phyloP scores from a whole-genome alignment of 306 rosid species.

The Quercus bicolor region DNA sequence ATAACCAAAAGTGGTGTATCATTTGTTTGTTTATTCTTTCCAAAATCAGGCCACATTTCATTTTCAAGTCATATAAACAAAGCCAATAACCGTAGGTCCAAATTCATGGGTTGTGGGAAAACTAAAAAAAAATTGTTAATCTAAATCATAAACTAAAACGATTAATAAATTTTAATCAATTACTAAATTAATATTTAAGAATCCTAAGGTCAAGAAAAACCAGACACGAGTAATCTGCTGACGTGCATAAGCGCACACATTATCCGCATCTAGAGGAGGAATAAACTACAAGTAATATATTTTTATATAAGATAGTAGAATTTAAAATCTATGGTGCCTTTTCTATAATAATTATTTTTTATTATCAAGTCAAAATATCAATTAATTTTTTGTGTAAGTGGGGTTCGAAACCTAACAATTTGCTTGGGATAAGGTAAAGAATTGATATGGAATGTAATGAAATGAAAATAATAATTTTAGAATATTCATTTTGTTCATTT shows the following conservation, averaged over 20 bases:
- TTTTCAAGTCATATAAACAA: background rate
- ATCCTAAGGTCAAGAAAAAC: conserved; percentile 38
- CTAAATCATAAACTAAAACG: no score
- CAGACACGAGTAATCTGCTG: conserved; percentile 24
- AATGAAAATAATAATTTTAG: no score
- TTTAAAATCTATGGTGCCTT: no score
- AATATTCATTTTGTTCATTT: no score
- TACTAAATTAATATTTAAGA: background rate
- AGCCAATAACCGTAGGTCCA: background rate
- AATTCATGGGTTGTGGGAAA: background rate
- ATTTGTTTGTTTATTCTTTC: background rate
- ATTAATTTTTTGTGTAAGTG: no score
- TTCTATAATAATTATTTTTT: no score
- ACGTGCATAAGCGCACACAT: background rate
- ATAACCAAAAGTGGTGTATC: background rate
- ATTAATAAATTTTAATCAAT: background rate
- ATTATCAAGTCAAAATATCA: no score
- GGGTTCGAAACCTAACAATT: no score
- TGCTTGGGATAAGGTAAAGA: no score
- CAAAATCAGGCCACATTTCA: background rate
- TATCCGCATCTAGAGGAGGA: conserved; percentile 16
- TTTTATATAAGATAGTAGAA: no score
- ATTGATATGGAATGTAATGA: no score
- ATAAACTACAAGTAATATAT: conserved; percentile 9
- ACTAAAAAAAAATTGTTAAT: conserved; percentile 9